Base-by-base conservation (phyloP, 2,329 filamentous ascomycete genomes). In the Meredithiella fracta region DNA sequence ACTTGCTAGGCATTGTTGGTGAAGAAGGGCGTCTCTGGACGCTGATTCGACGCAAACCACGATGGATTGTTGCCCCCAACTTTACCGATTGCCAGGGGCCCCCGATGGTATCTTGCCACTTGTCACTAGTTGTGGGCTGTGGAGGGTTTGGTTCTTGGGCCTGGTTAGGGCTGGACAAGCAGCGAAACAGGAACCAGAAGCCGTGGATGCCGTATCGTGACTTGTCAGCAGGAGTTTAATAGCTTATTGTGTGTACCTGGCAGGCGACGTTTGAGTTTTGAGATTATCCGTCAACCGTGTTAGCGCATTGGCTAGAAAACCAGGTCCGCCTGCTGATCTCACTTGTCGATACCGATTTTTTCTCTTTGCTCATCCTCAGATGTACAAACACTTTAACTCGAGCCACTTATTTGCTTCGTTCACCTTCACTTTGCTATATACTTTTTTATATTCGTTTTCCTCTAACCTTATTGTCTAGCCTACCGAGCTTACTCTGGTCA, bases 291-390 rank as follows among this genome's bases (percentile, higher is more conserved):
- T 44, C 49, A 51, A 51, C 49, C 25, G 49, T 51, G 49, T 51
- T 51, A 51, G 49, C 25, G 49, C 49, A 51, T 51, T 51, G 49
- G 49, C 49, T 51, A 51, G 49, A 51, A 51, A 51, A 51, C 49
- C 49, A 31, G 25, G 49, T 25, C 26, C 49, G 40, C 40, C 40
- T 44, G 40, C 8, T 3, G 40, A 44, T 44, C 20, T 44, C 17
- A 42, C 38, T 42, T 44, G 40, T 44, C 40, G 15, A 44, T 20
- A 44, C 17, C 29, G 11, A 34, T 5, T 11, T 34, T 34, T 44
- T n/a, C 3, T 44, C 40, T 44, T 22, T 44, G 17, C 17, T n/a
- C 2, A 44, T 44, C n/a, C n/a, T 11, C 29, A 34, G 29, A 20
- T 20, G 8, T 22, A 22, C 4, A 8, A 34, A 25, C 23, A n/a